Percentiles rank a stretch among this genome's conserved stretches.
Conservation (phyloP, 2,329 filamentous ascomycete genomes). For the Botrytis porri region DNA sequence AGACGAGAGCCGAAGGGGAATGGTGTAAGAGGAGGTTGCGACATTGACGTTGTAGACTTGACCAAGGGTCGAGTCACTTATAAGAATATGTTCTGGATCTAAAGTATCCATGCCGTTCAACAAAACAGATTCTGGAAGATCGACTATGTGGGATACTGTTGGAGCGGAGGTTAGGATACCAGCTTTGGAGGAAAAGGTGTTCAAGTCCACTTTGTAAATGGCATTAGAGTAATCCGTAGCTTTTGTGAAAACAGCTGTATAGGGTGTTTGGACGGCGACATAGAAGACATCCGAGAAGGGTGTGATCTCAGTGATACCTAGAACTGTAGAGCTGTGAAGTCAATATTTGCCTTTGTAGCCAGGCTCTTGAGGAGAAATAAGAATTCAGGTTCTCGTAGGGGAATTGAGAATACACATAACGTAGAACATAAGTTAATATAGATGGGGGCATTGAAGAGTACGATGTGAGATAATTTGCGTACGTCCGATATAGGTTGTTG, state of each 20-base stretch:
- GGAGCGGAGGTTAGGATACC: neutral
- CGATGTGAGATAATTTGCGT: neutral
- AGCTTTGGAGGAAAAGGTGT: slow-evolving; percentile 19
- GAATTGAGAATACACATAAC: neutral
- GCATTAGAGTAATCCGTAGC: slow-evolving; percentile 24
- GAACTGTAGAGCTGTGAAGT: neutral
- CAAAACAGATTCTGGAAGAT: slow-evolving; percentile 22
- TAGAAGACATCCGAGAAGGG: slow-evolving; percentile 35
- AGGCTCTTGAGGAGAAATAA: neutral
- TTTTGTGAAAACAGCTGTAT: slow-evolving; percentile 31
- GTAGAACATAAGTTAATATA: neutral
- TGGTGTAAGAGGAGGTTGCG: slow-evolving; percentile 27
- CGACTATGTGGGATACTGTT: slow-evolving; percentile 18
- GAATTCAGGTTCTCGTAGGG: neutral
- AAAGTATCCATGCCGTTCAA: slow-evolving; percentile 32
- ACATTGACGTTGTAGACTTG: slow-evolving; percentile 30
- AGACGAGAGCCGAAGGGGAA: slow-evolving; percentile 30
- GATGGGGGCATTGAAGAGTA: neutral
- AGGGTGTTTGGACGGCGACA: slow-evolving; percentile 31
- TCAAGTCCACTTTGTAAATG: slow-evolving; percentile 31
- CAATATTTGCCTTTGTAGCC: neutral
- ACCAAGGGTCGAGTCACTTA: slow-evolving; percentile 29
- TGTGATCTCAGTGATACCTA: slow-evolving; percentile 34
- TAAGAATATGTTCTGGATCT: slow-evolving; percentile 25
- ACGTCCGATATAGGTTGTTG: slow-evolving; percentile 25